Evolutionary conservation across 1,284 basidiomycete genomes (phyloP).

Genomic region (Coniferiporia weirii): DNA sequence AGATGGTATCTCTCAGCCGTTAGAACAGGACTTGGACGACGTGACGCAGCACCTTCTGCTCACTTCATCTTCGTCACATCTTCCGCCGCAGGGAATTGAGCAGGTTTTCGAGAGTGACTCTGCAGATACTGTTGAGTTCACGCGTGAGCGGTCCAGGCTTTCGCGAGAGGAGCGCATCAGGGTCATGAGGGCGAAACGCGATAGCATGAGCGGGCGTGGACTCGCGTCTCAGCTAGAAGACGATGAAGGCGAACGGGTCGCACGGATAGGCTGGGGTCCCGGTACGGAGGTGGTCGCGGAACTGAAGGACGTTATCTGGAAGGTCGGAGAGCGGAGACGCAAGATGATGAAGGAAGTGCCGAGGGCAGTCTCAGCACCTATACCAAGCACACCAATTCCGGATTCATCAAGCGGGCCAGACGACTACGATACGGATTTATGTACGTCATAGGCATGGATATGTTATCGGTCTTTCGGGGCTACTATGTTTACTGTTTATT

Average conservation of each 20-base stretch:
- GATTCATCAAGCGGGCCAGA: not conserved
- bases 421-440: slow-evolving; percentile 10
- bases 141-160: slow-evolving; percentile 54
- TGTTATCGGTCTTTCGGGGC: not conserved
- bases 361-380: not conserved
- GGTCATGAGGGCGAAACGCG: slow-evolving; percentile 50
- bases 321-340: slow-evolving; percentile 65
- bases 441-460: slow-evolving; percentile 12
- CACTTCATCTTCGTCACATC: slow-evolving; percentile 42
- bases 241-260: slow-evolving; percentile 1
- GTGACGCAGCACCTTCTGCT: slow-evolving; percentile 51
- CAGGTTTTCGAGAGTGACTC: slow-evolving; percentile 73
- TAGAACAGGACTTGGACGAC: slow-evolving; percentile 40
- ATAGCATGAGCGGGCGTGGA: slow-evolving; percentile 26
- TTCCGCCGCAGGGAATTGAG: slow-evolving; percentile 60
- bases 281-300: slow-evolving; percentile 77
- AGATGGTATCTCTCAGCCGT: slow-evolving; percentile 20
- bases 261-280: slow-evolving; percentile 50
- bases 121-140: slow-evolving; percentile 34
- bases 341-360: slow-evolving; percentile 32
- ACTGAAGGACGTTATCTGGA: slow-evolving; percentile 78
- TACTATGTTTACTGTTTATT: not conserved
- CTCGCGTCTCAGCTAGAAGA: slow-evolving; percentile 9
- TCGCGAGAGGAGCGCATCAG: slow-evolving; percentile 68
- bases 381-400: not conserved